phyloP scores from a whole-genome alignment of 768 basidiomycete genomes.

The Amanita rimosa region DNA sequence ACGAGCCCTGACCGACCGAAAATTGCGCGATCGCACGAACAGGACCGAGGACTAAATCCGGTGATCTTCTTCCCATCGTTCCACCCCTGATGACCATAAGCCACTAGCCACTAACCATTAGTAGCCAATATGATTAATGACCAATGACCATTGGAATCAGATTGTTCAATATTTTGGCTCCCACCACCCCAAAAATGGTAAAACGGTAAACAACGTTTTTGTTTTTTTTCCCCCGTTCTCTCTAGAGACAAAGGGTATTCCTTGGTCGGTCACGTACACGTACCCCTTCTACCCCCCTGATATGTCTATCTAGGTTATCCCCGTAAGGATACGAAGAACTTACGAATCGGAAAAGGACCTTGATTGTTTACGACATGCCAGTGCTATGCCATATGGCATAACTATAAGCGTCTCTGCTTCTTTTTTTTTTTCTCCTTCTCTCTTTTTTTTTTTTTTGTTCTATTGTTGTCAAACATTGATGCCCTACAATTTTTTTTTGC shows the following conservation, averaged over 20 bases:
- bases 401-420: not conserved
- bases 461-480: not conserved
- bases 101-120: too few relatives aligned
- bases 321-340: not conserved
- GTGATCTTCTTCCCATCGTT: not conserved
- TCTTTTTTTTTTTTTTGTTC: too few relatives aligned
- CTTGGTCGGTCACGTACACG: too few relatives aligned
- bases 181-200: too few relatives aligned
- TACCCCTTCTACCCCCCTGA: conserved; percentile 4
- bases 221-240: too few relatives aligned
- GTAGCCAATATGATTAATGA: too few relatives aligned
- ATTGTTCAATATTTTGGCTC: too few relatives aligned
- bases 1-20: not conserved
- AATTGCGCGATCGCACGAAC: conserved; percentile 1
- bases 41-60: conserved; percentile 3
- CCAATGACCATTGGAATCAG: too few relatives aligned
- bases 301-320: conserved; percentile 1
- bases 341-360: not conserved
- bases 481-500: too few relatives aligned
- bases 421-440: not conserved
- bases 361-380: not conserved
- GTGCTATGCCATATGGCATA: too few relatives aligned
- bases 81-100: not conserved
- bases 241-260: not conserved
- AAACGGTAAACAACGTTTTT: too few relatives aligned